These are phyloP conservation scores for Arachis monticola DNA, from an alignment of 331 rosid species.

Conservation along the genomic window DNA sequence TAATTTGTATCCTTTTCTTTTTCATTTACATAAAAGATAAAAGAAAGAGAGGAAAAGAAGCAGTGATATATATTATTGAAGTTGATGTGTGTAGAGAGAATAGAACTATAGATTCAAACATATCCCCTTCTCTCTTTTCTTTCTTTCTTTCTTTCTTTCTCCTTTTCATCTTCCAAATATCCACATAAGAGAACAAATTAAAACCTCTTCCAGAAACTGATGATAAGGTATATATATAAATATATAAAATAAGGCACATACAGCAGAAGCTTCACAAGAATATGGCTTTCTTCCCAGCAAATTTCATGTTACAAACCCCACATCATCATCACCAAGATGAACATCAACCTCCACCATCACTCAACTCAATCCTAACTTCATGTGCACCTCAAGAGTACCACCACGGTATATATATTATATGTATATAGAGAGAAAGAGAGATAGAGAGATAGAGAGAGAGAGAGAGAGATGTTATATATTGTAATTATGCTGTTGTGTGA, in stretches of 20 bases:
- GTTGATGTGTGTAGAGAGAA: conserved; percentile 16
- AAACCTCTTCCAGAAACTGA: conserved; percentile 45
- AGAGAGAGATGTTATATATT: neutral
- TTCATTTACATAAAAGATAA: conserved; percentile 17
- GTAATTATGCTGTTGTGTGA: conserved; percentile 24
- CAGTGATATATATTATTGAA: conserved; percentile 42
- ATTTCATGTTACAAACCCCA: conserved; percentile 78
- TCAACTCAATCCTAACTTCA: conserved; percentile 72
- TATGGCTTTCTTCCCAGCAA: conserved; percentile 81
- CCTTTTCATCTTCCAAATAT: conserved; percentile 39
- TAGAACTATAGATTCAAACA: conserved; percentile 42
- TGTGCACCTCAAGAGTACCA: conserved; percentile 83
- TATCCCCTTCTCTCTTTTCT: conserved; percentile 2
- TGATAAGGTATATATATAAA: conserved; percentile 53
- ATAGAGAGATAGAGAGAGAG: neutral
- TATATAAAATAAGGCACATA: too few relatives aligned
- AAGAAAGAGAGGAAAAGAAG: neutral
- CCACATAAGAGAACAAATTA: conserved; percentile 34
- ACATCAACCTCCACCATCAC: conserved; percentile 64
- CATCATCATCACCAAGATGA: conserved; percentile 53
- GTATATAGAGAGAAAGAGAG: neutral
- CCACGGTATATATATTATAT: conserved; percentile 55
- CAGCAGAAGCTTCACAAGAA: conserved; percentile 39
- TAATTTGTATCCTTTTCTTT: neutral
- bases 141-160: conserved; percentile 14